Percentiles rank a stretch among this genome's conserved stretches.
Evolutionary conservation across 1,139 yeast genomes (phyloP).

Genomic region (Yamadazyma songkhlaensis): DNA sequence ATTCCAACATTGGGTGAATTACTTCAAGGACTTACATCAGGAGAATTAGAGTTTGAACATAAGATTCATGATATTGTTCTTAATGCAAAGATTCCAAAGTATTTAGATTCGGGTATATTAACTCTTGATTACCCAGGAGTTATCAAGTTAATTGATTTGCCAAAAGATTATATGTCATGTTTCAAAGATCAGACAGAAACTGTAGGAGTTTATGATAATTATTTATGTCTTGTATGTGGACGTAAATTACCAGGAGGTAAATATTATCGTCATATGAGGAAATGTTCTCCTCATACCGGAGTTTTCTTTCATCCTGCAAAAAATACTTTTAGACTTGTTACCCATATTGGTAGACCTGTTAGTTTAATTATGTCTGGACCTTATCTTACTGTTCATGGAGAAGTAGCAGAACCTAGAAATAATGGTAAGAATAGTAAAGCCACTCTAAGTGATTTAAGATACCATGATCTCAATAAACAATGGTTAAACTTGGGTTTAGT

Average conservation of each 20-base stretch:
- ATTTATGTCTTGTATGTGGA: slow-evolving; percentile 36
- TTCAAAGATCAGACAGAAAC: slow-evolving; percentile 23
- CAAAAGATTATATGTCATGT: slow-evolving; percentile 32
- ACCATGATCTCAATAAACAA: slow-evolving; percentile 50
- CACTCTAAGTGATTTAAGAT: slow-evolving; percentile 48
- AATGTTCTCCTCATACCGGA: slow-evolving; percentile 30
- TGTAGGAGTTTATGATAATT: slow-evolving; percentile 22
- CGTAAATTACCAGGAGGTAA: slow-evolving; percentile 16
- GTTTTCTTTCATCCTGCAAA: slow-evolving; percentile 44
- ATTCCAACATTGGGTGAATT: slow-evolving; percentile 13
- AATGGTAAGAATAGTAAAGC: slow-evolving; percentile 54
- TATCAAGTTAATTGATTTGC: slow-evolving; percentile 38
- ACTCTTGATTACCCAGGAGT: slow-evolving; percentile 37
- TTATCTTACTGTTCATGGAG: slow-evolving; percentile 71
- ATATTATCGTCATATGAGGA: slow-evolving; percentile 21
- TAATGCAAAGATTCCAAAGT: slow-evolving; percentile 26
- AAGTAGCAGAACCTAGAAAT: slow-evolving; percentile 53
- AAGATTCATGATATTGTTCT: slow-evolving; percentile 23
- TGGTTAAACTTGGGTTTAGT: slow-evolving; percentile 59
- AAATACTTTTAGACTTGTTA: slow-evolving; percentile 35
- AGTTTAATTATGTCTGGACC: slow-evolving; percentile 52
- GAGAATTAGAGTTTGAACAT: slow-evolving; percentile 20
- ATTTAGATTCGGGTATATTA: slow-evolving; percentile 22
- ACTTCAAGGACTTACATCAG: slow-evolving; percentile 4
- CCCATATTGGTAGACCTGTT: slow-evolving; percentile 30